These are phyloP conservation scores for Mortierella sp. DNA, from an alignment of 371 early-diverging fungal genomes.

Conservation along the genomic window DNA sequence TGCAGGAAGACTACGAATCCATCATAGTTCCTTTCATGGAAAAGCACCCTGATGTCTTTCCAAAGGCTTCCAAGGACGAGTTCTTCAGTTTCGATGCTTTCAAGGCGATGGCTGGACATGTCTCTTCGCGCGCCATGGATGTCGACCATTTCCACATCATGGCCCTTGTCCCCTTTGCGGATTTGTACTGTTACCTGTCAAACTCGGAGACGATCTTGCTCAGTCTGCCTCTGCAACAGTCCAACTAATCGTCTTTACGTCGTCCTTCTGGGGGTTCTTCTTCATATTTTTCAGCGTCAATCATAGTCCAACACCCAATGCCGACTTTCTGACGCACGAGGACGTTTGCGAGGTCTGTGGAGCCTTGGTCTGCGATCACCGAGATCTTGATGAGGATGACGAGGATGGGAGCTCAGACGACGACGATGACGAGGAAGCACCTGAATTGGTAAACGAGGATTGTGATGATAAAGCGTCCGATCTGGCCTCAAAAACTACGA, in stretches of 20 bases:
- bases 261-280: background rate
- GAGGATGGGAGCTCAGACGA: conserved; percentile 32
- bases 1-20: conserved; percentile 69
- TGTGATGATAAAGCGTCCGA: conserved; percentile 54
- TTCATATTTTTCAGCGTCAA: conserved; percentile 31
- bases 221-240: background rate
- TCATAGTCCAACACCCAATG: conserved; percentile 34
- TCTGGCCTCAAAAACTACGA: conserved; percentile 11
- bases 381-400: conserved; percentile 17
- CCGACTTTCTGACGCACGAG: conserved; percentile 42
- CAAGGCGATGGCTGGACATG: conserved; percentile 68
- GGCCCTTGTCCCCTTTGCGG: conserved; percentile 89
- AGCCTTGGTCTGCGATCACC: conserved; percentile 38
- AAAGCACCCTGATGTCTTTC: conserved; percentile 64
- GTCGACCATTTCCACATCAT: conserved; percentile 85
- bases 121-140: conserved; percentile 84
- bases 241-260: too few species aligned
- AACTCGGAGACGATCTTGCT: background rate
- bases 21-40: conserved; percentile 69
- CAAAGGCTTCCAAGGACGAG: conserved; percentile 48
- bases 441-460: conserved; percentile 6
- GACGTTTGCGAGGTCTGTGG: conserved; percentile 54
- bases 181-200: conserved; percentile 60
- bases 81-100: conserved; percentile 68
- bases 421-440: conserved; percentile 35